Percentiles rank a stretch among this genome's conserved stretches.
Conservation (phyloP, 805 yeast species). For the Clavispora phyllophila region DNA sequence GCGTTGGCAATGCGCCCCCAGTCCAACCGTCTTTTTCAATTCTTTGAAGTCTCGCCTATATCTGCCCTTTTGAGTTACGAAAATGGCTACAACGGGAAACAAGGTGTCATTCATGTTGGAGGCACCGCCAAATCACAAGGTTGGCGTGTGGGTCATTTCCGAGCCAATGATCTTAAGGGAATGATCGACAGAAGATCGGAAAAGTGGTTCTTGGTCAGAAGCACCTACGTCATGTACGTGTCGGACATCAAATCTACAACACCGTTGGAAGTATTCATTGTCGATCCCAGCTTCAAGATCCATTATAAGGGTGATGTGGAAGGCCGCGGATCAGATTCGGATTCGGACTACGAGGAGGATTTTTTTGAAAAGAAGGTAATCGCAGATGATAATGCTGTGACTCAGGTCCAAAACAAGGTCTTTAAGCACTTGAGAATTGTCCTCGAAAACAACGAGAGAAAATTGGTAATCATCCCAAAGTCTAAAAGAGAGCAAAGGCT, state of each 20-base stretch:
- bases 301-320: slow-evolving; percentile 40
- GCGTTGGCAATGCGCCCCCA: slow-evolving; percentile 69
- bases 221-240: slow-evolving; percentile 79
- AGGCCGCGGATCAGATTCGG: slow-evolving; percentile 28
- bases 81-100: slow-evolving; percentile 77
- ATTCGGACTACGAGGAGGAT: slow-evolving; percentile 44
- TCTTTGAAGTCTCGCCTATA: slow-evolving; percentile 85
- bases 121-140: slow-evolving; percentile 87
- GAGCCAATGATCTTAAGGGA: slow-evolving; percentile 69
- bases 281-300: slow-evolving; percentile 71
- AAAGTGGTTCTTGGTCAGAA: slow-evolving; percentile 88
- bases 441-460: slow-evolving; percentile 73
- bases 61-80: slow-evolving; percentile 81
- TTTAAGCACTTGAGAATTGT: slow-evolving; percentile 49
- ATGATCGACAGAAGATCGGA: slow-evolving; percentile 88
- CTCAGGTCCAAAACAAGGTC: slow-evolving; percentile 37
- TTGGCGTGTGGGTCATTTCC: slow-evolving; percentile 91
- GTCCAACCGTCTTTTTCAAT: slow-evolving; percentile 76
- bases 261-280: slow-evolving; percentile 84
- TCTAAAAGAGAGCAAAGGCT: slow-evolving; percentile 58
- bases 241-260: slow-evolving; percentile 82
- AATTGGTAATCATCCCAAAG: slow-evolving; percentile 63
- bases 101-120: slow-evolving; percentile 76
- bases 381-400: slow-evolving; percentile 15
- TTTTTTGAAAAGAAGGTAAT: slow-evolving; percentile 21